These are phyloP conservation scores for Withania somnifera DNA, from an alignment of 305 asterid species.

Conservation along the genomic window DNA sequence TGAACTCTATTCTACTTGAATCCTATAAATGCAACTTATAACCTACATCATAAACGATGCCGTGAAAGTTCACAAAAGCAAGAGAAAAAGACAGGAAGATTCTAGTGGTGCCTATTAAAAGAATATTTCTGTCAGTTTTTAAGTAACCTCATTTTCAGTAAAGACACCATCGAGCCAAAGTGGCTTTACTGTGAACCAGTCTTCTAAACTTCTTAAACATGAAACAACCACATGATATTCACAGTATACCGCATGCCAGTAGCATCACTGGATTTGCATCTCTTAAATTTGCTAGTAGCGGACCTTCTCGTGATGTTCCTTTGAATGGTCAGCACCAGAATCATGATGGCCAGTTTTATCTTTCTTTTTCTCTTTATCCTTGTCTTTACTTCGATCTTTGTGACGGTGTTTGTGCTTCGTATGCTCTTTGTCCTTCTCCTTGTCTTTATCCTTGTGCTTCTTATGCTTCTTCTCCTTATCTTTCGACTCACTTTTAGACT, in stretches of 20 bases:
- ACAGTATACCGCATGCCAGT: not conserved
- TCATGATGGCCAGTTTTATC: conserved; percentile 68
- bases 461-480: conserved; percentile 88
- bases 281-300: conserved; percentile 4
- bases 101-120: not conserved
- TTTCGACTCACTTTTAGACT: conserved; percentile 62
- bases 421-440: conserved; percentile 75
- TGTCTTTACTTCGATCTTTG: conserved; percentile 84
- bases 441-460: conserved; percentile 61
- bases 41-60: not conserved
- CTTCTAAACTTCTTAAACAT: not conserved
- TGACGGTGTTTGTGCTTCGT: conserved; percentile 92
- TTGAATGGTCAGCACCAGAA: conserved; percentile 71
- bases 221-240: not conserved
- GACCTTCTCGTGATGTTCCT: conserved; percentile 76
- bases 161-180: not conserved
- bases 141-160: not conserved
- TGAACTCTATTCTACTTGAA: not conserved
- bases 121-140: not conserved
- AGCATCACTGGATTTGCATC: not conserved
- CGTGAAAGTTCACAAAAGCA: not conserved
- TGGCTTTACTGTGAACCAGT: not conserved
- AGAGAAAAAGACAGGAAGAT: not conserved
- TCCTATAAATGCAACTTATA: conserved; percentile 5
- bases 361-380: conserved; percentile 83